These are phyloP conservation scores for Lecanicillium sp. DNA, from an alignment of 2,329 filamentous ascomycete species.

Conservation along the genomic window DNA sequence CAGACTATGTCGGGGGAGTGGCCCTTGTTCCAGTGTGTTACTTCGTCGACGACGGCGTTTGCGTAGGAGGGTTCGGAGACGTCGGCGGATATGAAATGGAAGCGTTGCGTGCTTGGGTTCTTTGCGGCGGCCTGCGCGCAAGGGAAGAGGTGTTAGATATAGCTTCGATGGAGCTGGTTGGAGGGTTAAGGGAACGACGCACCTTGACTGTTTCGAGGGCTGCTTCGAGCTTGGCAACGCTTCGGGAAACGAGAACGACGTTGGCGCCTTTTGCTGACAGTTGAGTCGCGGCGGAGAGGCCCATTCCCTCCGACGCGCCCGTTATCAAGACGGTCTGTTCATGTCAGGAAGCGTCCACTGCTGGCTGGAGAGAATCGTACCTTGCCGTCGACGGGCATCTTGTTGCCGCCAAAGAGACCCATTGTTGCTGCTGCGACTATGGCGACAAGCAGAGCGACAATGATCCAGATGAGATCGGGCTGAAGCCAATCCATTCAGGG, in stretches of 20 bases:
- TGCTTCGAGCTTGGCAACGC: conserved; percentile 61
- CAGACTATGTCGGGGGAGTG: conserved; percentile 76
- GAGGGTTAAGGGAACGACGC: conserved; percentile 11
- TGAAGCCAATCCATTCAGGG: no score
- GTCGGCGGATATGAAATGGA: conserved; percentile 78
- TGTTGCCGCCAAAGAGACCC: conserved; percentile 61
- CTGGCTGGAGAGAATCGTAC: conserved; percentile 35
- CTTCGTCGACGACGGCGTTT: conserved; percentile 59
- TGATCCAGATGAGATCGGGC: conserved; percentile 13
- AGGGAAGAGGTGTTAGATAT: conserved; percentile 8
- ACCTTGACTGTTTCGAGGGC: conserved; percentile 61
- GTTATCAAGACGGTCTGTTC: conserved; percentile 80
- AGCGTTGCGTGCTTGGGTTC: conserved; percentile 60
- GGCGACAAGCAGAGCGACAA: conserved; percentile 21
- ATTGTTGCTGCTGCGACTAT: conserved; percentile 39
- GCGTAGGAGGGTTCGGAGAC: conserved; percentile 65
- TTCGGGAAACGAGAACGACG: conserved; percentile 77
- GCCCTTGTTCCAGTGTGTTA: conserved; percentile 69
- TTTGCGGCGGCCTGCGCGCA: conserved; percentile 51
- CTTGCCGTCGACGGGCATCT: conserved; percentile 78
- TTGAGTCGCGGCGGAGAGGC: conserved; percentile 62
- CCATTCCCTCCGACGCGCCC: conserved; percentile 89
- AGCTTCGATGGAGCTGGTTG: conserved; percentile 3
- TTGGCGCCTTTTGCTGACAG: conserved; percentile 79
- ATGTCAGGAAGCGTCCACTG: not conserved